A percentile compares a stretch with the other conserved stretches of the same genome.
phyloP scores from a whole-genome alignment of 2,329 filamentous ascomycete genomes.

The Botryotinia narcissicola region DNA sequence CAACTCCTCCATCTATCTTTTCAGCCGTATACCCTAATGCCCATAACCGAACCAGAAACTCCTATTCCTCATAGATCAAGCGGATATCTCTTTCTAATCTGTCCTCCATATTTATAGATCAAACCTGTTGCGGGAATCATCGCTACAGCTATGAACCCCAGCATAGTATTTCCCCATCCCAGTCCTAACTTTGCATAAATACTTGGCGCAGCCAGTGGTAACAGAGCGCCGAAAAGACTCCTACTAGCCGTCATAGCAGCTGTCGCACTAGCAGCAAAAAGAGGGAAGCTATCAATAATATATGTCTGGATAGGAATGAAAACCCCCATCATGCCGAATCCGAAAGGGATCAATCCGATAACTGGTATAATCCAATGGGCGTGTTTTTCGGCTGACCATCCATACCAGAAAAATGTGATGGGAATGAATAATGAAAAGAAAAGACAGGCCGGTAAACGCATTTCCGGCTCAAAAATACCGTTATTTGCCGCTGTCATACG shows the following conservation, averaged over 20 bases:
- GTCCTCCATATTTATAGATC: slow-evolving; percentile 20
- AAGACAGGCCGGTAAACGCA: slow-evolving; percentile 44
- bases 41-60: neutral
- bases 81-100: slow-evolving; percentile 20
- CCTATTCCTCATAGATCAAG: slow-evolving; percentile 5
- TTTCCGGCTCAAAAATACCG: slow-evolving; percentile 39
- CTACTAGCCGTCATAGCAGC: slow-evolving; percentile 42
- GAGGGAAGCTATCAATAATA: slow-evolving; percentile 45
- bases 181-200: slow-evolving; percentile 44
- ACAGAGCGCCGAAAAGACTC: slow-evolving; percentile 48
- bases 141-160: slow-evolving; percentile 49
- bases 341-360: slow-evolving; percentile 43
- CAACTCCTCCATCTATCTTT: neutral
- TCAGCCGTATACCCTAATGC: neutral
- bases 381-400: slow-evolving; percentile 44
- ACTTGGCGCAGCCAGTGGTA: slow-evolving; percentile 50
- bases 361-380: slow-evolving; percentile 46
- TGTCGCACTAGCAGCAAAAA: slow-evolving; percentile 42
- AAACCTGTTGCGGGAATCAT: slow-evolving; percentile 46
- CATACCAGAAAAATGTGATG: slow-evolving; percentile 49
- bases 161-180: slow-evolving; percentile 48
- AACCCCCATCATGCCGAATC: slow-evolving; percentile 45
- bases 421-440: slow-evolving; percentile 44
- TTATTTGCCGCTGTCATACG: slow-evolving; percentile 45
- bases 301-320: slow-evolving; percentile 46